Conservation (phyloP, 768 basidiomycete species). For the Phlebiopsis flavidoalba region DNA sequence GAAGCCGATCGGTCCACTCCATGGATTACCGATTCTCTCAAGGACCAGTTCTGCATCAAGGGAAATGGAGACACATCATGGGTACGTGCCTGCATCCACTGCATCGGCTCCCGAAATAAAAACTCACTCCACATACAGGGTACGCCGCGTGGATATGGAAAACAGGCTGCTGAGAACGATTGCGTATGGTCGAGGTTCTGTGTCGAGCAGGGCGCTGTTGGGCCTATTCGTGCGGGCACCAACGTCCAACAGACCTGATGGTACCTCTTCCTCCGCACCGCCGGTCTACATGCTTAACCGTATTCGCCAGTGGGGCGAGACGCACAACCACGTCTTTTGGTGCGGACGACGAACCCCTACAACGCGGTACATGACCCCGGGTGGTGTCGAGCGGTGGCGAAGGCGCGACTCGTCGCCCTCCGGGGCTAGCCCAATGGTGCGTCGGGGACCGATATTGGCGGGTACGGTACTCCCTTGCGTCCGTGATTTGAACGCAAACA, state of each 20-base stretch:
- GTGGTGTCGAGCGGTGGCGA: constrained; percentile 88
- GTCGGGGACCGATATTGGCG: constrained; percentile 81
- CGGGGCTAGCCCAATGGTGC: constrained; percentile 46
- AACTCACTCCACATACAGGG: background rate
- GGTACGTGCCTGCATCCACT: constrained; percentile 35
- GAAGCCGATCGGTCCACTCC: constrained; percentile 38
- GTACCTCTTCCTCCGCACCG: constrained; percentile 18
- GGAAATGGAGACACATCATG: constrained; percentile 46
- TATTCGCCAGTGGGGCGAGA: constrained; percentile 61
- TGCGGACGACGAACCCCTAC: constrained; percentile 68
- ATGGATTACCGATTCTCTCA: constrained; percentile 43
- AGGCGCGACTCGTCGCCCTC: constrained; percentile 65
- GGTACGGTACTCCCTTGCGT: constrained; percentile 35
- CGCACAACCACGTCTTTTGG: constrained; percentile 78
- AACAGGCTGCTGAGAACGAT: constrained; percentile 36
- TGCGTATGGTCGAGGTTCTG: constrained; percentile 49
- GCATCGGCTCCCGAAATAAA: background rate
- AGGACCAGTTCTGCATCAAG: constrained; percentile 50
- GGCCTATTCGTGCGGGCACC: constrained; percentile 49
- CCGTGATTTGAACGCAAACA: background rate
- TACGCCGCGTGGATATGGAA: constrained; percentile 39
- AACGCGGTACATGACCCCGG: constrained; percentile 66
- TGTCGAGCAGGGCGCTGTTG: constrained; percentile 54
- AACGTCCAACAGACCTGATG: constrained; percentile 56
- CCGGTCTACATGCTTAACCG: background rate